Conservation (phyloP, 1,139 yeast species). For the Protomyces lactucae-debilis region DNA sequence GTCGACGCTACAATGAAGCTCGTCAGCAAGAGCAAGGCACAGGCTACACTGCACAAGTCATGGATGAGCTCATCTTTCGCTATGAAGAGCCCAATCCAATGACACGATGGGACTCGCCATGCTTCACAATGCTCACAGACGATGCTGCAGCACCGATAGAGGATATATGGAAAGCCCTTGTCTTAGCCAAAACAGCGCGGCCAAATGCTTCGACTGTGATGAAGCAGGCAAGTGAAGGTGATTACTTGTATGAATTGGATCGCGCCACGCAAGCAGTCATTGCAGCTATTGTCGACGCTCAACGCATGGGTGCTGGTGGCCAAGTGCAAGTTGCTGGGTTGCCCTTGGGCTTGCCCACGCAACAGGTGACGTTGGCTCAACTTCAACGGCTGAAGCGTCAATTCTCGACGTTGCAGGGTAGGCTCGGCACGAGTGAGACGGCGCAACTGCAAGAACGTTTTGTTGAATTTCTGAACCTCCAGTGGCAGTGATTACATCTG, state of each 20-base stretch:
- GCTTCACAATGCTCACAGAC: constrained; percentile 64
- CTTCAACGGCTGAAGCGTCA: constrained; percentile 79
- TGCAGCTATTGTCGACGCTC: constrained; percentile 55
- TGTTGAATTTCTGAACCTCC: constrained; percentile 61
- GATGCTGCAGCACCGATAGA: constrained; percentile 54
- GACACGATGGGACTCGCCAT: constrained; percentile 91
- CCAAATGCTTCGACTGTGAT: constrained; percentile 56
- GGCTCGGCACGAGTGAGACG: constrained; percentile 51
- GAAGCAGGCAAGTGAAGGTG: constrained; percentile 66
- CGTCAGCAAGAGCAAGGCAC: constrained; percentile 30
- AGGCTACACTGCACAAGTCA: constrained; percentile 32
- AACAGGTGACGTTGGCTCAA: constrained; percentile 64
- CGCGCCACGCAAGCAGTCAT: constrained; percentile 62
- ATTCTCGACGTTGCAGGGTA: constrained; percentile 69
- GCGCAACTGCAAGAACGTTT: constrained; percentile 66
- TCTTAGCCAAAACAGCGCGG: constrained; percentile 52
- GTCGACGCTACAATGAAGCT: constrained; percentile 57
- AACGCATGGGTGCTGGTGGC: constrained; percentile 52
- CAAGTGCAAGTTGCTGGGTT: constrained; percentile 9
- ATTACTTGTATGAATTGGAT: constrained; percentile 77
- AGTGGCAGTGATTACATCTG: constrained; percentile 12
- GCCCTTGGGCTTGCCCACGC: constrained; percentile 58
- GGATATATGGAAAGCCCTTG: constrained; percentile 67
- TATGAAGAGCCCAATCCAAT: constrained; percentile 89
- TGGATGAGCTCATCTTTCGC: constrained; percentile 69